phyloP scores from a whole-genome alignment of 305 asterid genomes.

The Nicotiana rustica region DNA sequence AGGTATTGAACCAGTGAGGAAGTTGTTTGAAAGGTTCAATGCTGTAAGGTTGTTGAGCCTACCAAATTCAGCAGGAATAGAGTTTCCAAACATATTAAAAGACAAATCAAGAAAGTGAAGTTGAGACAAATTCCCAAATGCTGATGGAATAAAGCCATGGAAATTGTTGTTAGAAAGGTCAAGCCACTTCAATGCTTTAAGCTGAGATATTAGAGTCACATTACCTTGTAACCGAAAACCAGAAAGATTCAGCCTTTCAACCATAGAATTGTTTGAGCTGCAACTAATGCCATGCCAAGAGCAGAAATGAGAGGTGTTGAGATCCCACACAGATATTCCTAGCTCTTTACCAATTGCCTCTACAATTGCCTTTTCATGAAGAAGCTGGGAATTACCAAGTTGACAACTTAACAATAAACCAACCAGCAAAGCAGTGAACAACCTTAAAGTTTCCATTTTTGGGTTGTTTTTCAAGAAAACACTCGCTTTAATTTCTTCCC shows the following conservation, averaged over 20 bases:
- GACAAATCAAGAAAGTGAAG: constrained; percentile 97
- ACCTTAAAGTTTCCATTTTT: constrained; percentile 60
- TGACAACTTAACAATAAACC: constrained; percentile 64
- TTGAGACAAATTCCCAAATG: constrained; percentile 65
- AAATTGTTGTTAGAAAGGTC: constrained; percentile 89
- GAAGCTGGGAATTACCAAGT: constrained; percentile 48
- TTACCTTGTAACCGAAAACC: constrained; percentile 78
- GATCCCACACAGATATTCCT: constrained; percentile 65
- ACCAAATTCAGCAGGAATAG: constrained; percentile 72
- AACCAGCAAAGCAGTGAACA: constrained; percentile 54
- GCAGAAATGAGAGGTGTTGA: constrained; percentile 65
- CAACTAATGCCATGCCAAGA: constrained; percentile 85
- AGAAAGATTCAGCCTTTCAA: constrained; percentile 83
- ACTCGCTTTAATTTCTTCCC: neutral
- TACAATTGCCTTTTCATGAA: constrained; percentile 55
- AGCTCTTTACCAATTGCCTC: constrained; percentile 67
- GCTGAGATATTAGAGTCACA: constrained; percentile 71
- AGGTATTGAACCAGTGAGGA: constrained; percentile 67
- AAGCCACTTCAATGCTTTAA: constrained; percentile 78
- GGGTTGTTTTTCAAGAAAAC: constrained; percentile 37
- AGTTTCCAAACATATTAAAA: constrained; percentile 68
- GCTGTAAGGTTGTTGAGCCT: constrained; percentile 65
- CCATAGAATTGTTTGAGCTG: constrained; percentile 60
- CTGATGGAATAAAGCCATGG: constrained; percentile 70
- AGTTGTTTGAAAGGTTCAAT: constrained; percentile 76